These are phyloP conservation scores for Cordia subcordata DNA, from an alignment of 257 asterid genomes.

Conservation along the genomic window DNA sequence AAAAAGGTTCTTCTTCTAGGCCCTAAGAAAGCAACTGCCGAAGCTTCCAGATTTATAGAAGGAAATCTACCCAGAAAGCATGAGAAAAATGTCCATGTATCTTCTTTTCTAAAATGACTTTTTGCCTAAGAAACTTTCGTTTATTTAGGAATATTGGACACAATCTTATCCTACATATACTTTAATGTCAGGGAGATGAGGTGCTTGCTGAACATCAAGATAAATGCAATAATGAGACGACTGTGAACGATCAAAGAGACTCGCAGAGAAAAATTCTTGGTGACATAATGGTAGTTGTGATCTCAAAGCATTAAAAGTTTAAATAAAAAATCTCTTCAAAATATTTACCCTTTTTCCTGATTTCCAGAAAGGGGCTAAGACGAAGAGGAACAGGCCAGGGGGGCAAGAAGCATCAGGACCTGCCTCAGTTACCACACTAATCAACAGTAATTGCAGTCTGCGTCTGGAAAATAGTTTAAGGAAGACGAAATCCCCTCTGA, in stretches of 20 bases:
- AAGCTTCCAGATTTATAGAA: constrained; percentile 17
- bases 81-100: constrained; percentile 38
- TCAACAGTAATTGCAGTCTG: constrained; percentile 27
- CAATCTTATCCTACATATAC: neutral
- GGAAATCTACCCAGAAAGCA: constrained; percentile 34
- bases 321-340: no score
- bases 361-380: constrained; percentile 35
- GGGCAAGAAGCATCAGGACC: constrained; percentile 30
- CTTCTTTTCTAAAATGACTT: neutral
- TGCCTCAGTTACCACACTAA: constrained; percentile 12
- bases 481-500: constrained; percentile 39
- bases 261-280: constrained; percentile 11
- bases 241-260: constrained; percentile 2
- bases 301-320: neutral
- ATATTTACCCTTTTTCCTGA: neutral
- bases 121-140: neutral
- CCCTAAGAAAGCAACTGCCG: constrained; percentile 29
- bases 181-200: constrained; percentile 11
- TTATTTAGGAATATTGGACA: neutral
- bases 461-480: constrained; percentile 37
- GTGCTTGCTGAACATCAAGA: neutral
- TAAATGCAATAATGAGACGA: neutral
- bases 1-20: constrained; percentile 26
- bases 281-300: constrained; percentile 11
- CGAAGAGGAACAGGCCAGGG: constrained; percentile 17